Base-by-base conservation (phyloP, 192 early-diverging fungal species). In the Backusella sp. region DNA sequence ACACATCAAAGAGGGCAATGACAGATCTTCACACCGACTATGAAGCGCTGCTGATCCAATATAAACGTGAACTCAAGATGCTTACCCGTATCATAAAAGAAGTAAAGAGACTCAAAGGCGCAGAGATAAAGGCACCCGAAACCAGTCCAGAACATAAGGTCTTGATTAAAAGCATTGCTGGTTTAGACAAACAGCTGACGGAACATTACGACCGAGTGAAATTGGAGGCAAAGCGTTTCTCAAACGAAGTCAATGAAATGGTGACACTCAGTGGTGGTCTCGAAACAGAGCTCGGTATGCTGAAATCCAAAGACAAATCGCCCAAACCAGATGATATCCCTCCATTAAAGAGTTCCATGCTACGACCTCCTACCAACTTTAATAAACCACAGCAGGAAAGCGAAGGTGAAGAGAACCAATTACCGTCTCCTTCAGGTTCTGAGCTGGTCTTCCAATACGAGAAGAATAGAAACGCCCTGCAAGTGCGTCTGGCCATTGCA, bases 191-290 rank as follows among this genome's bases (percentile, higher is more conserved):
- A 26, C 72, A 73, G 23, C 28, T 73, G 12, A 59, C 49, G 23
- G 72, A 73, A 5, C 72, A 73, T 17, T 59, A 73, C 19, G 49
- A 73, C 21, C 17, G 44, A 37, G 52, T 73, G 8, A 52, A 59
- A 21, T 19, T 73, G 2, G 72, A 73, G 34, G 72, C 72, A 32
- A 52, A 73, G n/a, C 15, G 49, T 21, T 73, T 73, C 44, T 59
- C 49, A n/a, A 73, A 73, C 8, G 72, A 73, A 56, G 44, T 73
- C 35, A 30, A 35, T 36, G 72, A 73, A 37, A 35, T 73, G 53
- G 3, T 59, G 17, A 30, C 46, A 17, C 28, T 59, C 4, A 73
- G 52, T 26, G 35, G 49, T 15, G 34, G 52, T 30, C 28, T 73
- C 21, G 72, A 73, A 36, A 73, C 12, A 6, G 52, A 59, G n/a